These are phyloP conservation scores for Fusarium falciforme DNA, from an alignment of 2,329 filamentous ascomycete species.

Conservation along the genomic window DNA sequence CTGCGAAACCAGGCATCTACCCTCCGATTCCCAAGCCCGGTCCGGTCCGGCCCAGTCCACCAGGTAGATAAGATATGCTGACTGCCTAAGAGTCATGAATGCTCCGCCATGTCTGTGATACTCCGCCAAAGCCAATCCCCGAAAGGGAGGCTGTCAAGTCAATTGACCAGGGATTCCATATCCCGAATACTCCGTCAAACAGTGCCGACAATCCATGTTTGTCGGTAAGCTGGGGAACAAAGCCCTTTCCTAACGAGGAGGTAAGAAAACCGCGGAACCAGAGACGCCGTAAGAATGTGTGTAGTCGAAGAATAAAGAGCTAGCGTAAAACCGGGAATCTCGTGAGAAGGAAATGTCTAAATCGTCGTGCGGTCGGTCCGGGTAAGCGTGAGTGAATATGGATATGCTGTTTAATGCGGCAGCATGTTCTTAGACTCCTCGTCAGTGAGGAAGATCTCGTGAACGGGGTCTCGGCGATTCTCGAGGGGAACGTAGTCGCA, in stretches of 20 bases:
- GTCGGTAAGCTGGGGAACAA: constrained; percentile 23
- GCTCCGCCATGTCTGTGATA: constrained; percentile 42
- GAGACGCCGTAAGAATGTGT: constrained; percentile 29
- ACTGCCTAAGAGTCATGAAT: constrained; percentile 34
- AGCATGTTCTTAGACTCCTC: constrained; percentile 79
- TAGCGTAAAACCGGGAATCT: constrained; percentile 36
- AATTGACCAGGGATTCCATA: constrained; percentile 35
- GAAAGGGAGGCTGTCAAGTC: constrained; percentile 42
- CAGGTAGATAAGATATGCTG: constrained; percentile 18
- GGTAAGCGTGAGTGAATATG: constrained; percentile 29
- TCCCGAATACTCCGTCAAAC: constrained; percentile 41
- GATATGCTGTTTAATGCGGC: constrained; percentile 63
- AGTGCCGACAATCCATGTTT: constrained; percentile 17
- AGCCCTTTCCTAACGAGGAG: constrained; percentile 17
- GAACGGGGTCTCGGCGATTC: constrained; percentile 79
- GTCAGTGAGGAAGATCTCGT: constrained; percentile 82
- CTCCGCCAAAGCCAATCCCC: constrained; percentile 41
- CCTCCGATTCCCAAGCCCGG: constrained; percentile 30
- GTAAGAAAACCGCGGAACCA: constrained; percentile 26
- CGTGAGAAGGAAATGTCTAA: constrained; percentile 46
- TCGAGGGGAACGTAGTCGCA: constrained; percentile 81
- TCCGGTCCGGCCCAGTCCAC: constrained; percentile 14
- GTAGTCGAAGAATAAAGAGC: constrained; percentile 20
- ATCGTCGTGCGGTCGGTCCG: constrained; percentile 30
- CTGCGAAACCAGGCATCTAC: constrained; percentile 28